Evolutionary conservation across 1,139 yeast genomes (phyloP).

Genomic region (Protomyces lactucae-debilis): DNA sequence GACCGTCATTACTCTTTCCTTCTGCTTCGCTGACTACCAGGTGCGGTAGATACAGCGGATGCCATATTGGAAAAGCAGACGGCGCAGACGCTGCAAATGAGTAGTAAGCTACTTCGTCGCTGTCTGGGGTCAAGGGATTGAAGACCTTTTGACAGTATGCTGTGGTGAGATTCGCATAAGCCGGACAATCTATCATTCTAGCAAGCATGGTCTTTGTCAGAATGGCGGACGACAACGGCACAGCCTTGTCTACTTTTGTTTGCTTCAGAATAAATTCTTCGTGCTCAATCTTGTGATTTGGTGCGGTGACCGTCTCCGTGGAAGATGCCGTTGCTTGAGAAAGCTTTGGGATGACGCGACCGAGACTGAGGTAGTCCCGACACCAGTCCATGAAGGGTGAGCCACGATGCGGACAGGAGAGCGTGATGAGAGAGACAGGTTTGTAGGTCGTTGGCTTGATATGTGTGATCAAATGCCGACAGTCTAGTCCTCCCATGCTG

Average conservation of each 20-base stretch:
- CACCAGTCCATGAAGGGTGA: slow-evolving; percentile 73
- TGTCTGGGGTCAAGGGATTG: slow-evolving; percentile 51
- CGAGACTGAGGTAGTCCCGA: slow-evolving; percentile 29
- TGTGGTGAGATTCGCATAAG: slow-evolving; percentile 49
- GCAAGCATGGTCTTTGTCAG: slow-evolving; percentile 31
- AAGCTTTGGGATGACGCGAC: slow-evolving; percentile 26
- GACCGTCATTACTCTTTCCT: slow-evolving; percentile 65
- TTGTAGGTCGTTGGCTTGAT: slow-evolving; percentile 49
- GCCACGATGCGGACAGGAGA: slow-evolving; percentile 85
- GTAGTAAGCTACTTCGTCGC: slow-evolving; percentile 62
- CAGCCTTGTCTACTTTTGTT: slow-evolving; percentile 23
- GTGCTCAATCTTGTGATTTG: slow-evolving; percentile 17
- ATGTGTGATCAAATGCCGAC: slow-evolving; percentile 64
- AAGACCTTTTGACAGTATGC: slow-evolving; percentile 48
- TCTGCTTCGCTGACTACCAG: slow-evolving; percentile 28
- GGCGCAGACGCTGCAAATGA: slow-evolving; percentile 65
- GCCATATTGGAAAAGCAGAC: slow-evolving; percentile 27
- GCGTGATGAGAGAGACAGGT: slow-evolving; percentile 70
- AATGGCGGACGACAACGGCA: slow-evolving; percentile 27
- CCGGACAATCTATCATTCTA: slow-evolving; percentile 38
- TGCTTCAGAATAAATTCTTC: slow-evolving; percentile 8
- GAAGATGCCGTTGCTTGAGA: slow-evolving; percentile 16
- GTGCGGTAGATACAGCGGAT: slow-evolving; percentile 29
- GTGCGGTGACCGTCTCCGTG: slow-evolving; percentile 22
- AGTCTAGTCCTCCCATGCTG: slow-evolving; percentile 91